Conservation (phyloP, 371 early-diverging fungal species). For the Rhizopus arrhizus region DNA sequence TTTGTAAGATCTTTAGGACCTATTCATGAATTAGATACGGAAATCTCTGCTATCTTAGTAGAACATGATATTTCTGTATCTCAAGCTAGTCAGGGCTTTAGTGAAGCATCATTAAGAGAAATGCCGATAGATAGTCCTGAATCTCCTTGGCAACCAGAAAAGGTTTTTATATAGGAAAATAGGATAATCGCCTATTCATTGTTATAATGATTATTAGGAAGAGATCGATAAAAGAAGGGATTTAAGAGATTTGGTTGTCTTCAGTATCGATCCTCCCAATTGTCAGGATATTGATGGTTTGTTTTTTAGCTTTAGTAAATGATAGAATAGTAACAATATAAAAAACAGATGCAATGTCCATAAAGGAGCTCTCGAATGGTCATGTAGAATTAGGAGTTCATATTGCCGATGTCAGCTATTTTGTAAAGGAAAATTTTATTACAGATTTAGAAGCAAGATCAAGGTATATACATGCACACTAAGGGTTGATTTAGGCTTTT, state of each 20-base stretch:
- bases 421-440: slow-evolving; percentile 77
- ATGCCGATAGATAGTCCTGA: slow-evolving; percentile 66
- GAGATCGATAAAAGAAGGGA: slow-evolving; percentile 60
- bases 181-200: neutral
- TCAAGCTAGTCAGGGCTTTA: slow-evolving; percentile 69
- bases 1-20: slow-evolving; percentile 81
- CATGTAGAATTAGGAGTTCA: slow-evolving; percentile 87
- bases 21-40: slow-evolving; percentile 70
- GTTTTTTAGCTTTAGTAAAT: neutral
- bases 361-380: slow-evolving; percentile 58
- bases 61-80: slow-evolving; percentile 79
- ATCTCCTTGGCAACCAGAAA: slow-evolving; percentile 61
- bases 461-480: slow-evolving; percentile 30
- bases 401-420: slow-evolving; percentile 97
- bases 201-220: slow-evolving; percentile 19
- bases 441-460: slow-evolving; percentile 88
- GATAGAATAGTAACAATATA: neutral
- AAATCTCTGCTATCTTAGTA: slow-evolving; percentile 77
- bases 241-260: slow-evolving; percentile 53
- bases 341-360: slow-evolving; percentile 82
- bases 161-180: slow-evolving; percentile 4
- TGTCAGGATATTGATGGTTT: slow-evolving; percentile 89
- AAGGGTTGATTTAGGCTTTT: too few relatives aligned
- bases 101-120: slow-evolving; percentile 66
- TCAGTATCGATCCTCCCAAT: slow-evolving; percentile 89